Evolutionary conservation across 2,329 filamentous ascomycete species (phyloP).

Genomic region (Emydomyces testavorans): DNA sequence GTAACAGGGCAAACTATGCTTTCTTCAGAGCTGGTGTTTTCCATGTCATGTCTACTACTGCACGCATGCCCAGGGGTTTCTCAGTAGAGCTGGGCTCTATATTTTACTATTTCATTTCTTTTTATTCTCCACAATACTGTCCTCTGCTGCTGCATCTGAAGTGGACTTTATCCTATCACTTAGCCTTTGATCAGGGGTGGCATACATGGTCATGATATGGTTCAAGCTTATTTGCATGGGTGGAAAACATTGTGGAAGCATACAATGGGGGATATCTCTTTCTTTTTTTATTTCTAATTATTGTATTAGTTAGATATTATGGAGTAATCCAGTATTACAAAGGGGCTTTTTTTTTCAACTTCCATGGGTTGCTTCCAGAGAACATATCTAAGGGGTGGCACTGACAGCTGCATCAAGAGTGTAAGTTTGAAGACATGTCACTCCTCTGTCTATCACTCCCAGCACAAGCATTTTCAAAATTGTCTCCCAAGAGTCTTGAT

Average conservation of each 20-base stretch:
- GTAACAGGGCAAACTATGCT: neutral
- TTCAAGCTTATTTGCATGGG: constrained; percentile 8
- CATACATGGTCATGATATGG: neutral
- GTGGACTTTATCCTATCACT: neutral
- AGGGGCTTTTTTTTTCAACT: neutral
- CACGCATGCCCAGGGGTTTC: neutral
- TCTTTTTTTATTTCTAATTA: neutral
- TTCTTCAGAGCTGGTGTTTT: neutral
- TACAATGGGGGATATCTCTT: constrained; percentile 6
- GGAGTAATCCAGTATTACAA: constrained; percentile 1
- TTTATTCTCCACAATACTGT: neutral
- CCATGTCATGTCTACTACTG: no score
- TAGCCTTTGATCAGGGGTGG: constrained; percentile 6
- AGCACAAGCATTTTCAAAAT: no score
- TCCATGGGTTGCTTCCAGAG: no score
- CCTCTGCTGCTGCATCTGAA: constrained; percentile 4
- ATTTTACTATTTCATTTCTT: neutral
- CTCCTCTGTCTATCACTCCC: no score
- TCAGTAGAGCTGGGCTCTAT: constrained; percentile 11
- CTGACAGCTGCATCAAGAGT: no score
- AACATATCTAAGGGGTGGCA: no score
- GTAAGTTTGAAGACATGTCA: no score
- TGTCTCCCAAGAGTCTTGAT: no score
- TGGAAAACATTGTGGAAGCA: constrained; percentile 2
- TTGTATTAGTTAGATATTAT: constrained; percentile 11